Percentiles rank a stretch among this genome's conserved stretches.
phyloP scores from a whole-genome alignment of 495 filamentous ascomycete genomes.

The Chaetomium fimeti region DNA sequence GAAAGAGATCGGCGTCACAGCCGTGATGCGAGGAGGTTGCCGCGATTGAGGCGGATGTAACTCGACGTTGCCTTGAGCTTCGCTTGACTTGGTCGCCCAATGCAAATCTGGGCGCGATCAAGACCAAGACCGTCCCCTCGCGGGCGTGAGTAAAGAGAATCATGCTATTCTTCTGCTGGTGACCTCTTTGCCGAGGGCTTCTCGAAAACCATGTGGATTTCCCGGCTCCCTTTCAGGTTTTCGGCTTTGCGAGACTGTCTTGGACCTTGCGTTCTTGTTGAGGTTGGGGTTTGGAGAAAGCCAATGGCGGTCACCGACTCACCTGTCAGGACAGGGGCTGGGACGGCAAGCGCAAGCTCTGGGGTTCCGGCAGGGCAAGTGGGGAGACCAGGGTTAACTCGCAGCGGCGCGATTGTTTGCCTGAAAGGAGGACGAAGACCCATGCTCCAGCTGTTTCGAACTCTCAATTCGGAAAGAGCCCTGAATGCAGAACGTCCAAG shows the following conservation, averaged over 20 bases:
- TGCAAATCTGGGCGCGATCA: background rate
- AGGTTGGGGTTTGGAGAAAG: background rate
- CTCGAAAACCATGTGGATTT: too few species aligned
- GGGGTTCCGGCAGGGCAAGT: background rate
- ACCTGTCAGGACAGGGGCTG: background rate
- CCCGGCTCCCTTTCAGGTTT: background rate
- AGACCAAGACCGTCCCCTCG: background rate
- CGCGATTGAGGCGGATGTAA: constrained; percentile 5
- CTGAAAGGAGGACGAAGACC: background rate
- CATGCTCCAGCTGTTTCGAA: background rate
- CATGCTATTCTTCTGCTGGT: background rate
- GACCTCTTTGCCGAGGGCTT: background rate
- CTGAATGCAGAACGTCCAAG: background rate
- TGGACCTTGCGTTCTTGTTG: background rate
- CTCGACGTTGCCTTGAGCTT: constrained; percentile 9
- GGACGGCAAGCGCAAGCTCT: background rate
- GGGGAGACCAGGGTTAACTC: background rate
- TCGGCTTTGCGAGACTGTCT: background rate
- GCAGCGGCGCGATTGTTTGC: background rate
- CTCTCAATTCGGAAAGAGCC: constrained; percentile 1
- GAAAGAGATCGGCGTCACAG: constrained; percentile 8
- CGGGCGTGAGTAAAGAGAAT: background rate
- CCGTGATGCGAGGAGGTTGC: constrained; percentile 9
- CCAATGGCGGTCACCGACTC: background rate
- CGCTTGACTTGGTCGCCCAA: constrained; percentile 1